Base-by-base conservation (phyloP, 2,329 filamentous ascomycete genomes). In the Calonectria hawksworthii region DNA sequence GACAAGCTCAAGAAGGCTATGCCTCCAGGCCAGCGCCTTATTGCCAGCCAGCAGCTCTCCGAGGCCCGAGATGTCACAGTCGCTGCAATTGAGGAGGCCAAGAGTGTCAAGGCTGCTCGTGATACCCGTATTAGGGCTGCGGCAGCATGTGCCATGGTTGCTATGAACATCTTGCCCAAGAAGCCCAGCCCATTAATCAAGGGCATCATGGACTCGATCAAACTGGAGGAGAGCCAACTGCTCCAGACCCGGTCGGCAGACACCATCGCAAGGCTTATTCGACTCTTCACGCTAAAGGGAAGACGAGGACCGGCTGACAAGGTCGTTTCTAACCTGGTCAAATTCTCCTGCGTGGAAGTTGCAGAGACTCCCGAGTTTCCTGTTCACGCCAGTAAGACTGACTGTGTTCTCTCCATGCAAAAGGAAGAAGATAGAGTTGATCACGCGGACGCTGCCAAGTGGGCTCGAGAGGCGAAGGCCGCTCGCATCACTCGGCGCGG, bases 351-450 rank as follows among this genome's bases (percentile, higher is more conserved):
- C 82, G 95, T 98, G 81, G 97, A 99, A 83, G 98, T 98, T 1
- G 96, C 97, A 0, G 98, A 99, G 84, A 99, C 98, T 0, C 97
- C 97, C 0, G 97, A 99, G 82, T 99, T 99, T 83, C 92, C 93
- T 6, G 93, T 94, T 34, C 97, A 99, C 81, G 94, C 94, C 2
- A 84, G 89, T 54, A 93, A 98, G 81, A 94, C 93, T 59, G 92
- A 93, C 77, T 93, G 94, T 18, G 97, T 99, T 71, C 87, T 99
- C 21, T 99, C 97, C 0, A 93, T 99, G 84, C 95, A 96, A 80
- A 99, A 99, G 86, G 97, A 99, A 83, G 97, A 99, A 85, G 97
- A 99, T 82, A 92, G 97, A 56, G 93, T 96, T 78, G 97, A 99
- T 80, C 96, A 98, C 80, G 92, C 94, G 1, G 96, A 99, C 86